Evolutionary conservation across 352 stramenopile species (phyloP).

Genomic region (Phytophthora tentaculata): DNA sequence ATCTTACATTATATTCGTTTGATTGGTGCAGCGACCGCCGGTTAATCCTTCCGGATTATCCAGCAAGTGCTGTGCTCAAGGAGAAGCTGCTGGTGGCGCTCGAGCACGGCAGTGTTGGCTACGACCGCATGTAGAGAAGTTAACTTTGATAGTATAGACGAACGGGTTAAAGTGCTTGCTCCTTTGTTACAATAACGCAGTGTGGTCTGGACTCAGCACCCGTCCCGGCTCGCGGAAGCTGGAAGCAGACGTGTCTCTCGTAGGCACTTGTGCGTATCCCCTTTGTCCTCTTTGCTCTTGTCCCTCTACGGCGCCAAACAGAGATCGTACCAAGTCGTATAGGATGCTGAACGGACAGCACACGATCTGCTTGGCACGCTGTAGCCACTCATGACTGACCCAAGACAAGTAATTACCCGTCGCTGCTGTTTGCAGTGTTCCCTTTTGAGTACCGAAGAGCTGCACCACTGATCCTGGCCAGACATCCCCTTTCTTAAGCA

Average conservation of each 20-base stretch:
- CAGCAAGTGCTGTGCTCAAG: constrained; percentile 51
- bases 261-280: constrained; percentile 54
- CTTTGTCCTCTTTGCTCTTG: constrained; percentile 38
- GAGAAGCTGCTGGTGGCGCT: constrained; percentile 72
- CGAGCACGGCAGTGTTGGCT: constrained; percentile 67
- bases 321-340: constrained; percentile 72
- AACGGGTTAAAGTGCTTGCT: neutral
- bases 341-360: constrained; percentile 72
- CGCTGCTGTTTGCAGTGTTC: constrained; percentile 22
- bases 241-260: constrained; percentile 20
- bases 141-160: constrained; percentile 18
- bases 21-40: constrained; percentile 74
- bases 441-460: constrained; percentile 78
- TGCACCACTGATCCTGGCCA: constrained; percentile 84
- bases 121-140: constrained; percentile 74
- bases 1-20: constrained; percentile 21
- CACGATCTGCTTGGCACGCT: constrained; percentile 54
- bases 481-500: constrained; percentile 84
- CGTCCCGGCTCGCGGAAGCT: constrained; percentile 67
- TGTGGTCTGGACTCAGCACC: constrained; percentile 55
- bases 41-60: constrained; percentile 74
- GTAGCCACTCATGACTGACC: constrained; percentile 46
- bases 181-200: constrained; percentile 40
- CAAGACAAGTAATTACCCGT: constrained; percentile 29
- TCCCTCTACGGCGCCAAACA: constrained; percentile 52